Percentiles rank a stretch among this genome's conserved stretches.
phyloP scores from a whole-genome alignment of 306 rosid genomes.

The Citrullus mucosospermus region DNA sequence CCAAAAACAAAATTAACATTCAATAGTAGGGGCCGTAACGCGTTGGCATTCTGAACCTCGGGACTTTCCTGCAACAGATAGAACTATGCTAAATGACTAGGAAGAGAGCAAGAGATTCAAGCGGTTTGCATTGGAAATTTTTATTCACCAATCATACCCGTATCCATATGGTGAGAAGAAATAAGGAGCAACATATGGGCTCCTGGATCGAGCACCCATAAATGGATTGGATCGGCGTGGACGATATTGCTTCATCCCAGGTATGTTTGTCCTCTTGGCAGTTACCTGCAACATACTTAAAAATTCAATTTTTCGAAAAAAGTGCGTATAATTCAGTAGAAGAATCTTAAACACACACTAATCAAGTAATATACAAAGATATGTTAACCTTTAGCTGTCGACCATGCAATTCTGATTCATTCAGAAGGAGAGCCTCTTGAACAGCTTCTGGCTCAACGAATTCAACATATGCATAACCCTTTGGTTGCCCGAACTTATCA shows the following conservation, averaged over 20 bases:
- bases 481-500: conserved; percentile 80
- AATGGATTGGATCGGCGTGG: conserved; percentile 53
- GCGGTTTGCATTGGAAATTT: not conserved
- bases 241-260: conserved; percentile 76
- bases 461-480: conserved; percentile 86
- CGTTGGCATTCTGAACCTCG: conserved; percentile 73
- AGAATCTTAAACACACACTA: not conserved
- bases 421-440: conserved; percentile 61
- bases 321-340: not conserved
- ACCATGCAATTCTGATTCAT: conserved; percentile 77
- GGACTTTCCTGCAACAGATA: conserved; percentile 52
- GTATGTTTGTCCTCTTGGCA: conserved; percentile 60
- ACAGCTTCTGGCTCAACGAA: conserved; percentile 69
- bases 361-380: not conserved
- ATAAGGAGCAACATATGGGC: conserved; percentile 47
- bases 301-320: not conserved
- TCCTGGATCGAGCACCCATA: conserved; percentile 48
- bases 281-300: conserved; percentile 34
- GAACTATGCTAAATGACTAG: conserved; percentile 7
- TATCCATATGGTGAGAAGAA: conserved; percentile 58
- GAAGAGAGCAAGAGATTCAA: not conserved
- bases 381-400: conserved; percentile 65
- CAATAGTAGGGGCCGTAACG: conserved; percentile 69
- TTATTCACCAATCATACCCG: conserved; percentile 33
- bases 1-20: conserved; percentile 17